Conservation (phyloP, 805 yeast species). For the Sporopachydermia quercuum region DNA sequence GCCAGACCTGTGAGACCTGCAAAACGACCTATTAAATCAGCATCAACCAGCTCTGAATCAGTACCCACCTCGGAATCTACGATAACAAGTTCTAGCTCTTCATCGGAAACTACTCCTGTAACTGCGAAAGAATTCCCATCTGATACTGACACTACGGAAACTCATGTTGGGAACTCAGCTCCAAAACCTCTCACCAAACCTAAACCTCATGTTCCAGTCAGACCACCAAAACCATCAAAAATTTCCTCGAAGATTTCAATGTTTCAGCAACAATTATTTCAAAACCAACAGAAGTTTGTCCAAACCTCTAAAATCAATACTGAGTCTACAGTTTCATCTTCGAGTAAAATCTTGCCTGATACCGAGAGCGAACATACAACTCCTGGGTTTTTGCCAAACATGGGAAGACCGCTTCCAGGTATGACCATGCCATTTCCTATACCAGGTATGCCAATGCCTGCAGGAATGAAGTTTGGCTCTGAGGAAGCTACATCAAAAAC, state of each 20-base stretch:
- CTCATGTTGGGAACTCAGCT: too few species aligned
- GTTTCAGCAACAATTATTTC: slow-evolving; percentile 31
- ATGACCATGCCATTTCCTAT: slow-evolving; percentile 21
- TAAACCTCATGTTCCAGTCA: not conserved
- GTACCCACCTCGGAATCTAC: too few species aligned
- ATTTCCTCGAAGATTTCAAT: slow-evolving; percentile 71
- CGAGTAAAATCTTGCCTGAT: slow-evolving; percentile 5
- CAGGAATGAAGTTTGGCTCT: slow-evolving; percentile 6
- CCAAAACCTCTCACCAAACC: not conserved
- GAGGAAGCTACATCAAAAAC: slow-evolving; percentile 9
- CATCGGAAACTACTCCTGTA: too few species aligned
- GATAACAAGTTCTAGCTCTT: too few species aligned
- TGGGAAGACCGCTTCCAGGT: slow-evolving; percentile 37
- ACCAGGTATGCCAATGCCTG: slow-evolving; percentile 32
- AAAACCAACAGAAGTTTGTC: slow-evolving; percentile 1
- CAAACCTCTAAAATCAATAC: not conserved
- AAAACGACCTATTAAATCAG: too few species aligned
- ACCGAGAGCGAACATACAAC: slow-evolving; percentile 6
- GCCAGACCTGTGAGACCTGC: too few species aligned
- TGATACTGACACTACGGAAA: too few species aligned
- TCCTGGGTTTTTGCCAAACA: too few species aligned
- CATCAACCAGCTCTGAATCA: too few species aligned
- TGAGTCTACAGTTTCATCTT: slow-evolving; percentile 5
- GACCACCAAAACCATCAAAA: slow-evolving; percentile 49
- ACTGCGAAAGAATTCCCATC: too few species aligned